Percentiles rank a stretch among this genome's conserved stretches.
phyloP scores from a whole-genome alignment of 352 stramenopile species.

The Globisporangium emineosum region DNA sequence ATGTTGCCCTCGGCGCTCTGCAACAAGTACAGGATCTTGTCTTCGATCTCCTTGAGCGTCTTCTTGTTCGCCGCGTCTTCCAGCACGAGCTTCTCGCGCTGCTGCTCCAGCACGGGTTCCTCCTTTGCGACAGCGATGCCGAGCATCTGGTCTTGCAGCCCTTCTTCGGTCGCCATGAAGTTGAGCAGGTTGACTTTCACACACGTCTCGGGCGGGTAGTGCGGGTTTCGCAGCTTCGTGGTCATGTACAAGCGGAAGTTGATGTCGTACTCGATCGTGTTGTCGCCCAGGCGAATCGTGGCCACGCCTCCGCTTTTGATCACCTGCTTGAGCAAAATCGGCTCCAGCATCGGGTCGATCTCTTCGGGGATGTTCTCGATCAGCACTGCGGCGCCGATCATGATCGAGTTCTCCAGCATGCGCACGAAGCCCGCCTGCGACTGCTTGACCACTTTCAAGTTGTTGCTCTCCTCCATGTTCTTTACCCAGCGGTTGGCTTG shows the following conservation, averaged over 20 bases:
- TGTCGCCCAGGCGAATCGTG: constrained; percentile 92
- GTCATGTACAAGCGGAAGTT: constrained; percentile 95
- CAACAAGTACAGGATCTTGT: constrained; percentile 94
- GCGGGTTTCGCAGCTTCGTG: constrained; percentile 92
- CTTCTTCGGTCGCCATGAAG: constrained; percentile 95
- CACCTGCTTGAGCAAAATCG: constrained; percentile 92
- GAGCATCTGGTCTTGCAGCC: constrained; percentile 95
- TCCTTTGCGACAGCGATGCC: constrained; percentile 94
- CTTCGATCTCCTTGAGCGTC: constrained; percentile 95
- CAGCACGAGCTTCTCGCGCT: constrained; percentile 92
- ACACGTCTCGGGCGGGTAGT: constrained; percentile 93
- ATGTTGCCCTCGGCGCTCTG: constrained; percentile 94
- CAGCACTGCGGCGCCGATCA: constrained; percentile 91
- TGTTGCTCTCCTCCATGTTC: constrained; percentile 90
- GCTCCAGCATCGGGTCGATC: constrained; percentile 94
- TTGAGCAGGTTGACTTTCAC: constrained; percentile 97
- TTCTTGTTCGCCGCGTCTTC: constrained; percentile 94
- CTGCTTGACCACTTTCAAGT: constrained; percentile 93
- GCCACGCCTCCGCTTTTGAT: constrained; percentile 86
- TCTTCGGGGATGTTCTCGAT: constrained; percentile 94
- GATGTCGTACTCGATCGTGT: constrained; percentile 92
- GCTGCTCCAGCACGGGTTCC: constrained; percentile 88
- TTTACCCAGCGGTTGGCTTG: constrained; percentile 95
- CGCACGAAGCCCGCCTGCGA: constrained; percentile 92
- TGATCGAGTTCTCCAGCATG: constrained; percentile 94